A percentile compares a stretch with the other conserved stretches of the same genome.
Conservation (phyloP, 345 rosid species). For the Ricinus communis region DNA sequence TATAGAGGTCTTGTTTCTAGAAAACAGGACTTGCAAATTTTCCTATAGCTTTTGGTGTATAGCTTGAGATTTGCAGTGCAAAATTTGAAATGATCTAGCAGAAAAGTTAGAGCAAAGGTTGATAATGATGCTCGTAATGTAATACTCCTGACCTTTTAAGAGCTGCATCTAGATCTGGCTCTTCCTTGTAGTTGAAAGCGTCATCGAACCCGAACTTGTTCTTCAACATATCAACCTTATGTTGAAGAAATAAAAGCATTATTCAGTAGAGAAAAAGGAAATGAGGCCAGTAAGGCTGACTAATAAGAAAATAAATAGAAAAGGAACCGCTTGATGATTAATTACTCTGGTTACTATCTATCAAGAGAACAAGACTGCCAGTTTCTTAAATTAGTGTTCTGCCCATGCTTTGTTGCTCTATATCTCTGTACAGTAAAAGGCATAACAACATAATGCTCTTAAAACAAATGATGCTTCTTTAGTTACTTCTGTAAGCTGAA, state of each 20-base stretch:
- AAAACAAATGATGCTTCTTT: neutral
- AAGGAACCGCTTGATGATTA: neutral
- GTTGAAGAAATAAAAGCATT: neutral
- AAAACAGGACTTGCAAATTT: neutral
- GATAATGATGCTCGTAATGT: neutral
- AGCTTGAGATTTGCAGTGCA: neutral
- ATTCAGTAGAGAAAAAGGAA: neutral
- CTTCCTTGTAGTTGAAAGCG: slow-evolving; percentile 26
- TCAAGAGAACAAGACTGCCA: neutral
- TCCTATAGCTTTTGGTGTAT: neutral
- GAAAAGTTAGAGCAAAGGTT: neutral
- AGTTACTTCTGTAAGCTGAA: neutral
- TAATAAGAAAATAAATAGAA: neutral
- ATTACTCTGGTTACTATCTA: too few species aligned
- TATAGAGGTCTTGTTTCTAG: neutral
- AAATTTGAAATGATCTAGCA: neutral
- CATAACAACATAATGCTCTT: too few species aligned
- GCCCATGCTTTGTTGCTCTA: neutral
- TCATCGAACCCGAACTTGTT: slow-evolving; percentile 22
- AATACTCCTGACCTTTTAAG: slow-evolving; percentile 19
- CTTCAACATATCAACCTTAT: slow-evolving; percentile 27
- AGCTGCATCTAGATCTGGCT: slow-evolving; percentile 24
- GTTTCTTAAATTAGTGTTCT: neutral
- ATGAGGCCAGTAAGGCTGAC: neutral
- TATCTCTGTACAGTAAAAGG: too few species aligned